phyloP scores from a whole-genome alignment of 2,329 filamentous ascomycete species.

The Aspergillus vadensis region DNA sequence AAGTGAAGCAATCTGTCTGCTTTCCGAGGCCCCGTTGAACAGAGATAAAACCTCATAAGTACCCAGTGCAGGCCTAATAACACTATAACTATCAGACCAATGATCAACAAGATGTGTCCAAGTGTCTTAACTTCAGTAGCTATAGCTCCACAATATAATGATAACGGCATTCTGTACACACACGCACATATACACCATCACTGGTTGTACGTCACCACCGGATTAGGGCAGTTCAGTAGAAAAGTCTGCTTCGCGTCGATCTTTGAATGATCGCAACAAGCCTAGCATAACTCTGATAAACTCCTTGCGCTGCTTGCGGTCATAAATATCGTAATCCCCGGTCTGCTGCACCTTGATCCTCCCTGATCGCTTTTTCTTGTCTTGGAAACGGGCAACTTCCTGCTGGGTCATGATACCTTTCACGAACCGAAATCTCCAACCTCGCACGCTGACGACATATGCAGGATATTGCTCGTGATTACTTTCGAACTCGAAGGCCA shows the following conservation, averaged over 20 bases:
- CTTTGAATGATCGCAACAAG: background rate
- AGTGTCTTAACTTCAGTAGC: no score
- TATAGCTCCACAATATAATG: no score
- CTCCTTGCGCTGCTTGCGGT: background rate
- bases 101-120: no score
- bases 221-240: background rate
- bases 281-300: background rate
- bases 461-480: background rate
- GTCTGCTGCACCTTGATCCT: background rate
- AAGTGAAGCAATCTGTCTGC: no score
- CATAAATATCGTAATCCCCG: background rate
- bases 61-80: no score
- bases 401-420: background rate
- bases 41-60: no score
- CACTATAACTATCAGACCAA: no score
- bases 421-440: background rate
- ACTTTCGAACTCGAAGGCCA: constrained; percentile 1
- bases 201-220: background rate
- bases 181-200: no score
- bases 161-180: no score
- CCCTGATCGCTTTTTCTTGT: background rate
- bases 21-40: no score
- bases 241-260: background rate
- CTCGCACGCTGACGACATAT: constrained; percentile 2
- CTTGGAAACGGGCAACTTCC: background rate